Evolutionary conservation across 495 filamentous ascomycete genomes (phyloP), one percentile per base, ranked within the genome.

Genomic region (Penicillium parvum): DNA sequence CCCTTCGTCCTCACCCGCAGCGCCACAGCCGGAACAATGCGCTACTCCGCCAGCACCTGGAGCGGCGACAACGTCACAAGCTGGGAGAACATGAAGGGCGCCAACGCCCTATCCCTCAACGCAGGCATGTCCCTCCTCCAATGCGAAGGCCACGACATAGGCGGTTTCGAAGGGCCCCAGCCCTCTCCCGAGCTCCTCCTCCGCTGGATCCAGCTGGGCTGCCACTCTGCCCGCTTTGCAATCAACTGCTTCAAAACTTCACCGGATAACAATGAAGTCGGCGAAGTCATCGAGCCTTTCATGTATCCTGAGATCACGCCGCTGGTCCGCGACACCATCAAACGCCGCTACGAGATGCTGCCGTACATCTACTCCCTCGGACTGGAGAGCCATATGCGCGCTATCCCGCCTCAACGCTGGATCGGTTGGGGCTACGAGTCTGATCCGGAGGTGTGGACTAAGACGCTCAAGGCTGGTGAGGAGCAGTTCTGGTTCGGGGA

Each of bases 161-260:
- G 83, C 36, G 83, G 83, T 0, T 86, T 86, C 50, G 83, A 84
- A 50, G 82, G 82, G 5, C 79, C 78, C 19, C 79, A 84, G 49
- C 82, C 82, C 4, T 76, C 72, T 0, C 81, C 82, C 8, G 83
- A 85, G 51, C 76, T 82, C 11, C 74, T 86, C 6, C 71, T 85
- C 25, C 76, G 83, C 22, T 86, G 83, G 83, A 68, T 84, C 37
- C 82, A 86, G 52, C 69, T 84, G 3, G 83, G 82, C 17, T 76
- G 79, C 57, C 73, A 84, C 64, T 83, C 81, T 11, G 71, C 79
- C 3, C 81, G 81, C 5, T 85, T 84, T 56, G 77, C 82, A 5
- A 85, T 86, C 67, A 86, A 86, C 63, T 85, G 81, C 58, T 86
- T 81, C 73, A 86, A 86, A 60, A 85, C 82, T 4, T 74, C 75